These are phyloP conservation scores for Podila epicladia DNA, from an alignment of 192 early-diverging fungal genomes.

Conservation along the genomic window DNA sequence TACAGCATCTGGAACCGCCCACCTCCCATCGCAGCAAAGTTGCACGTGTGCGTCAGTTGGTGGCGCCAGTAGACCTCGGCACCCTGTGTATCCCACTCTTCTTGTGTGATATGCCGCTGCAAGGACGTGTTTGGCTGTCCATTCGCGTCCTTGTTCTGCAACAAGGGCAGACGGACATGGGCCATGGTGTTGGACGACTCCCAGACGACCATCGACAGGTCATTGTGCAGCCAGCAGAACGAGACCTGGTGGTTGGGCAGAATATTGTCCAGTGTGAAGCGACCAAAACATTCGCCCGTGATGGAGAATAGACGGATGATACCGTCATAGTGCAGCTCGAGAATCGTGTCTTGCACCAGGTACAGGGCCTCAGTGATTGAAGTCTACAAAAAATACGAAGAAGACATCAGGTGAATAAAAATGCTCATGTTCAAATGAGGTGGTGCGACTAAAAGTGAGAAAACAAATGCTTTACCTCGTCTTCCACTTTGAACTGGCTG, in stretches of 20 bases:
- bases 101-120: constrained; percentile 35
- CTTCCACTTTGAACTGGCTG: constrained; percentile 33
- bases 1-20: constrained; percentile 48
- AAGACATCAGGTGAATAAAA: constrained; percentile 1
- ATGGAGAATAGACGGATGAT: constrained; percentile 42
- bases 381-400: constrained; percentile 3
- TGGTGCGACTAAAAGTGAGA: background rate
- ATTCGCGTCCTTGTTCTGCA: constrained; percentile 7
- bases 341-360: constrained; percentile 40
- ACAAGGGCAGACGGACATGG: constrained; percentile 38
- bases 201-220: constrained; percentile 50
- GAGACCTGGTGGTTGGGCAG: constrained; percentile 42
- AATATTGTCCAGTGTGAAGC: constrained; percentile 43
- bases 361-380: constrained; percentile 41
- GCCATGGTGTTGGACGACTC: constrained; percentile 48
- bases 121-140: background rate
- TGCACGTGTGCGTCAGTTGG: constrained; percentile 39
- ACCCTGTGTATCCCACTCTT: constrained; percentile 48
- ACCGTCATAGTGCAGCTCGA: constrained; percentile 45
- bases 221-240: constrained; percentile 51
- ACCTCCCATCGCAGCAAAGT: constrained; percentile 51
- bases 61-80: constrained; percentile 48
- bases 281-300: constrained; percentile 41
- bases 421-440: background rate
- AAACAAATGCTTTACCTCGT: constrained; percentile 23